A percentile compares a stretch with the other conserved stretches of the same genome.
Evolutionary conservation across 495 filamentous ascomycete species (phyloP).

Genomic region (Aspergillus indologenus): DNA sequence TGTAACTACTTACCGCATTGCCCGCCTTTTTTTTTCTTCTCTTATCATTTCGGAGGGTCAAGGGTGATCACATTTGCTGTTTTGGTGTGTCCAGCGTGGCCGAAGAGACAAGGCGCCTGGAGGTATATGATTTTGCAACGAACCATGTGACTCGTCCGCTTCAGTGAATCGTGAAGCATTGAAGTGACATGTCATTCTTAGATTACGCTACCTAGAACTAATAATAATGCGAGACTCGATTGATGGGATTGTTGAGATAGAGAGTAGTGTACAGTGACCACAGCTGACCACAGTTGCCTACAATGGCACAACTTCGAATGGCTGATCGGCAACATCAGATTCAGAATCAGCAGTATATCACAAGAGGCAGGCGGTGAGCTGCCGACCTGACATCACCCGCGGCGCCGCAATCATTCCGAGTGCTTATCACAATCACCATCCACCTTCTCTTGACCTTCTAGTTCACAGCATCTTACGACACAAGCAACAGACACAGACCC

Average conservation of each 20-base stretch:
- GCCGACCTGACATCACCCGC: slow-evolving; percentile 33
- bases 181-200: slow-evolving; percentile 20
- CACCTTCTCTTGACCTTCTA: background rate
- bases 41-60: slow-evolving; percentile 3
- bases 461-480: background rate
- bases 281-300: too few relatives aligned
- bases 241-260: background rate
- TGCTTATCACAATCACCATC: background rate
- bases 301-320: too few relatives aligned
- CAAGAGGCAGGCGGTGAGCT: slow-evolving; percentile 22
- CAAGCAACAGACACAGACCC: too few relatives aligned
- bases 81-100: background rate
- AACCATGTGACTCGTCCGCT: slow-evolving; percentile 5
- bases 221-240: slow-evolving; percentile 21
- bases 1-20: slow-evolving; percentile 19
- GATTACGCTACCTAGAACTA: slow-evolving; percentile 23
- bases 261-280: too few relatives aligned
- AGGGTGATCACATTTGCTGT: background rate
- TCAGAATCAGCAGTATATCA: too few relatives aligned
- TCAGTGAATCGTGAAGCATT: background rate
- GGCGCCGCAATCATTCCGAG: background rate
- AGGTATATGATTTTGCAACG: slow-evolving; percentile 21
- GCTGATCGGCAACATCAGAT: too few relatives aligned
- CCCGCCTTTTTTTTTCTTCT: slow-evolving; percentile 7
- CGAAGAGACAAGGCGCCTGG: slow-evolving; percentile 1